Evolutionary conservation across 495 filamentous ascomycete genomes (phyloP), one percentile per base, ranked within the genome.

Genomic region (Neurospora sp.): DNA sequence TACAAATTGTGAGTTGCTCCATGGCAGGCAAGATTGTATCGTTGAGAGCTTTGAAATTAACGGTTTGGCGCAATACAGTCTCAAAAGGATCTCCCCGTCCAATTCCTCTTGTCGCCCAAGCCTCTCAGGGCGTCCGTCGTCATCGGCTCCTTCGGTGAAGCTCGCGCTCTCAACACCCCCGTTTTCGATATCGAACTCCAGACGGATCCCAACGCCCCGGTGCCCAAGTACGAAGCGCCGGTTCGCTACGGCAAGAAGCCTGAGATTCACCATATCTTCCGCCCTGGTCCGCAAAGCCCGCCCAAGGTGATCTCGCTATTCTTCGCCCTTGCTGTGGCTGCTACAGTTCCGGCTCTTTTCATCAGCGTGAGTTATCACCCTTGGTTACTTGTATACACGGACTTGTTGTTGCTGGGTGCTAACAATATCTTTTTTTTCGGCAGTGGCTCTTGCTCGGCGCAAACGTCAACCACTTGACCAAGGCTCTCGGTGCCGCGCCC

Each of bases 201-300:
- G 75, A 73, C 74, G 3, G 90, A 96, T 79, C 83, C 89, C 27
- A 85, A 87, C 74, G 81, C 86, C 9, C 87, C 91, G 11, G 81
- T 88, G n/a, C 84, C 88, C 42, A 83, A 87, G 72, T 88, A 88
- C 76, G 86, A 90, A 82, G 86, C 87, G 79, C 88, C 92, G 12
- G 79, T 90, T 69, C 90, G 93, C 81, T 97, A 97, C 82, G 92
- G 92, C 82, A 92, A 92, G 84, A 86, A 88, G 70, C 85, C 87
- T 7, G 92, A 96, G 80, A 98, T 99, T 82, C 89, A 93, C 83
- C 96, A 99, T 84, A 93, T 92, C 77, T 99, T 98, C 88, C 90
- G 89, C 75, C 78, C 87, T 16, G 92, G 93, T 74, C 88, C 94
- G 3, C 88, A 87, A 81, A 97, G 88, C 84, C 93, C 93, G 5